Evolutionary conservation across 768 basidiomycete species (phyloP).

Genomic region (Pulveroboletus sp.): DNA sequence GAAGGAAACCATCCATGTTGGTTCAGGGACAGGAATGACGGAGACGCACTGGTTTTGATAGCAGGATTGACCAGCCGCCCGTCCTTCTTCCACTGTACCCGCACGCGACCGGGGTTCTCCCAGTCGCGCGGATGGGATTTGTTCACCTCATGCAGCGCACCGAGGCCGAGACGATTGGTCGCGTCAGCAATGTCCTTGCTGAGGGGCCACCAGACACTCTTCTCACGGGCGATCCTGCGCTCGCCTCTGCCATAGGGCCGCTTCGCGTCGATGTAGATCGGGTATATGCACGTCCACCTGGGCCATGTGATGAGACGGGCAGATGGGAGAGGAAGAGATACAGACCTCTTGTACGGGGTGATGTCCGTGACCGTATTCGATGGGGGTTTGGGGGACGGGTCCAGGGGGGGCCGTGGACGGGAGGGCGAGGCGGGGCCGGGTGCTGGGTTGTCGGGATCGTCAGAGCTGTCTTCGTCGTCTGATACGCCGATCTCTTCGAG

Average conservation of each 20-base stretch:
- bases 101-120: conserved; percentile 96
- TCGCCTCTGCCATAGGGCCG: conserved; percentile 80
- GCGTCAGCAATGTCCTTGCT: conserved; percentile 91
- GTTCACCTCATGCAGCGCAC: conserved; percentile 81
- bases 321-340: conserved; percentile 11
- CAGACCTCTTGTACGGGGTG: conserved; percentile 80
- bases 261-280: conserved; percentile 96
- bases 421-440: conserved; percentile 58
- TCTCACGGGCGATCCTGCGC: conserved; percentile 72
- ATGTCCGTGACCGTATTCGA: conserved; percentile 58
- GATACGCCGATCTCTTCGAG: conserved; percentile 64
- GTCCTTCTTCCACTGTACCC: conserved; percentile 89
- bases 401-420: conserved; percentile 21
- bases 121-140: conserved; percentile 95
- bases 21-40: background rate
- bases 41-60: conserved; percentile 71
- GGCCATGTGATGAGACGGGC: conserved; percentile 8
- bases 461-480: conserved; percentile 46
- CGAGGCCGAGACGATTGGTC: conserved; percentile 68
- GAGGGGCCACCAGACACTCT: conserved; percentile 91
- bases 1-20: background rate
- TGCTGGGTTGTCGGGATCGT: conserved; percentile 29
- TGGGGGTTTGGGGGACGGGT: conserved; percentile 22
- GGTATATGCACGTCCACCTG: conserved; percentile 97
- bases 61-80: conserved; percentile 56